Base-by-base conservation (phyloP, 2,329 filamentous ascomycete genomes). In the Harringtonia lauricola region DNA sequence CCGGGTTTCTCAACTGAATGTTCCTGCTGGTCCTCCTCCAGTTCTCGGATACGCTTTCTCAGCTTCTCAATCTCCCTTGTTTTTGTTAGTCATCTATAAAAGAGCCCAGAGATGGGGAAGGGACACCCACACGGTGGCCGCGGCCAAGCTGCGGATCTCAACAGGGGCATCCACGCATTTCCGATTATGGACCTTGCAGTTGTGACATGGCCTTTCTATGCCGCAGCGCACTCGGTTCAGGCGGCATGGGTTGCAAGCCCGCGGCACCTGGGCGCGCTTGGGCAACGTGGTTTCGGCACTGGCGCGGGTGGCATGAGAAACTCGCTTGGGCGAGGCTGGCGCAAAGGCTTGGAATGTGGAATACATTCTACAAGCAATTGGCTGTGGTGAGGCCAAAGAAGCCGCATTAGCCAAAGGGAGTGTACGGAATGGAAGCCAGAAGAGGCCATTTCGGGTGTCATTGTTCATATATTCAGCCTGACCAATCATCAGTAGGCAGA, bases 161-260 rank as follows among this genome's bases (percentile, higher is more conserved):
- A 26, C n/a, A 4, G 19, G 36, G 19, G 12, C 19, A 15, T 37
- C 36, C 7, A 14, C 12, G 22, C 36, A 37, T 5, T 26, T 18
- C 3, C 36, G 36, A 7, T 19, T 19, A 13, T 37, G 36, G 3
- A 12, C 36, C 4, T 5, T 3, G 36, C 64, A 67, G 49, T 66
- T 67, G 29, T 47, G 52, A 52, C 64, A 68, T 10, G 65, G 64
- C 41, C 56, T 48, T 21, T 54, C 54, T 41, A 56, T 59, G 50
- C 66, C 63, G 51, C 65, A 68, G 51, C 65, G 67, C 40, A 65
- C 57, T 15, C 65, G 59, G 42, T 66, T 58, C 37, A 60, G 54
- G 3, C 64, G 63, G 48, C 65, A 68, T 54, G 59, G 59, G 46
- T 60, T 57, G 54, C 65, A 66, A 36, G 60, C 65, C 50, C 49